Base-by-base conservation (phyloP, 345 rosid species). In the Ailanthus altissimus region DNA sequence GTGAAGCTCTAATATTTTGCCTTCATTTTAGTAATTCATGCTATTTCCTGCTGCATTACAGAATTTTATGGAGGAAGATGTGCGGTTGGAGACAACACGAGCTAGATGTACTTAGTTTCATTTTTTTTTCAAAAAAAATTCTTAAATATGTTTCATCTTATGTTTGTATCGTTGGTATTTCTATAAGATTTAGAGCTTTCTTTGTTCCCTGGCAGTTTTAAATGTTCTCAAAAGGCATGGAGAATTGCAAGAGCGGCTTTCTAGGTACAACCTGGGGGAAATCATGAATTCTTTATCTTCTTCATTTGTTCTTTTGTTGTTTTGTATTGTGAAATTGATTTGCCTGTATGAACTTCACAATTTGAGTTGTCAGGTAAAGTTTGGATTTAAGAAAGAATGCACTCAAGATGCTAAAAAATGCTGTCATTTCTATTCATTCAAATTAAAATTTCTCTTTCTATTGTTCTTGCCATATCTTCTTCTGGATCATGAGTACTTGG, bases 191-290 rank as follows among this genome's bases (percentile, higher is more conserved):
- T 65, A 70, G 54, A 28, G 28, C n/a, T 23, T 85, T 21, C 18
- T 32, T 73, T 74, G 78, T 73, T 77, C 64, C 66, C 63, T 80
- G 59, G 16, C 91, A 95, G 99, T 95, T 83, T 82, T 93, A 59
- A 89, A 82, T 82, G 89, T 95, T 82, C 89, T 95, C 75, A 89
- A 91, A 84, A 87, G 94, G 85, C 99, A 95, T 73, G 89, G 80
- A 28, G 96, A 90, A 61, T 81, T 95, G 84, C 80, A 97, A 21
- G 93, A 88, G 76, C 93, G 96, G 43, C 92, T 95, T 70, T 79
- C 97, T 67, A 88, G 98, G 99, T 93, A 77, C 56, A 60, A 13
- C 47, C 23, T 81, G 28, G 57, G 50, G 6, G 40, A 54, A 66
- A 61, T 70, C 28, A 10, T 72, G 4, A 46, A 26, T 11, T 32